phyloP scores from a whole-genome alignment of 495 filamentous ascomycete species.

The Penicillium pulvis region DNA sequence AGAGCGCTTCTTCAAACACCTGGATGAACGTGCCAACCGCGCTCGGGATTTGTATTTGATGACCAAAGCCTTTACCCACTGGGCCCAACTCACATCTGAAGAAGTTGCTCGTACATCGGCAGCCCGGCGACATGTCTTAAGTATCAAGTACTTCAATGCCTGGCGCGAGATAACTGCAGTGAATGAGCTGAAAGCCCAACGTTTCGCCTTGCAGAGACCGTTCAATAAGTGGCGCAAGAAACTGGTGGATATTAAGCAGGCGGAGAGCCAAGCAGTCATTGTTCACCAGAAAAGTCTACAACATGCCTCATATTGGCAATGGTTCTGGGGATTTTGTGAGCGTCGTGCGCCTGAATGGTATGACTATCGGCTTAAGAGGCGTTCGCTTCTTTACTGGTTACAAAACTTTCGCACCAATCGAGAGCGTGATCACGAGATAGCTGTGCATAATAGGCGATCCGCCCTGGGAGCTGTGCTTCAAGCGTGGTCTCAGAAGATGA shows the following conservation, averaged over 20 bases:
- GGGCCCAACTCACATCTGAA: constrained; percentile 64
- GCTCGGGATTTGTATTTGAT: constrained; percentile 68
- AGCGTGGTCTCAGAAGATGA: constrained; percentile 35
- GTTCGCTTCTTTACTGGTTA: constrained; percentile 49
- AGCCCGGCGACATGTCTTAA: constrained; percentile 67
- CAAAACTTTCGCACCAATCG: constrained; percentile 45
- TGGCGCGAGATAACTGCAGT: constrained; percentile 75
- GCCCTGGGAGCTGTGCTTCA: constrained; percentile 31
- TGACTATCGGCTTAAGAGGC: constrained; percentile 48
- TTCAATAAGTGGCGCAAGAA: constrained; percentile 58
- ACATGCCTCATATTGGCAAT: constrained; percentile 52
- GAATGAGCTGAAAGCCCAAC: constrained; percentile 66
- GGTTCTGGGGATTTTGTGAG: constrained; percentile 59
- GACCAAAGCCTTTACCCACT: constrained; percentile 73
- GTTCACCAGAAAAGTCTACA: constrained; percentile 47
- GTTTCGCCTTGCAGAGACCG: constrained; percentile 60
- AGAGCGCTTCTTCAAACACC: constrained; percentile 61
- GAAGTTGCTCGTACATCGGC: constrained; percentile 58
- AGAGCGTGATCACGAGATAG: constrained; percentile 46
- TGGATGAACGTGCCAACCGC: constrained; percentile 61
- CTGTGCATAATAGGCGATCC: constrained; percentile 29
- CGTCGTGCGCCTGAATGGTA: constrained; percentile 56
- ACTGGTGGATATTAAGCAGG: constrained; percentile 31
- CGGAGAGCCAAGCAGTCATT: constrained; percentile 43
- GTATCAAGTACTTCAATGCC: constrained; percentile 72